phyloP scores from a whole-genome alignment of 305 asterid genomes.

The Salvia sclarea region DNA sequence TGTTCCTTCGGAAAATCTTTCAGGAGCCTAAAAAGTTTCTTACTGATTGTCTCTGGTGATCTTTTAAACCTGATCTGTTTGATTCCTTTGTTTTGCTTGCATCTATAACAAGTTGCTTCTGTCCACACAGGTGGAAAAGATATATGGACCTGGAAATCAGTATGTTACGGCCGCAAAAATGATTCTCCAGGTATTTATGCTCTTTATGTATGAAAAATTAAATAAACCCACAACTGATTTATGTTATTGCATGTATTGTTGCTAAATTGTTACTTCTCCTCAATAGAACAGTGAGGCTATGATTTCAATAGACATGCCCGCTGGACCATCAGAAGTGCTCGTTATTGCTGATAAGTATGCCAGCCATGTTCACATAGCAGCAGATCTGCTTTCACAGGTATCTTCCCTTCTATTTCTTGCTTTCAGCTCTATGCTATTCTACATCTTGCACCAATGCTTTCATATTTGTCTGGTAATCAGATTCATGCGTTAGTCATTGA shows the following conservation, averaged over 20 bases:
- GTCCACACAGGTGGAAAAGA: slow-evolving; percentile 79
- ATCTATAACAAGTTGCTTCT: slow-evolving; percentile 27
- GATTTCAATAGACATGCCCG: slow-evolving; percentile 99
- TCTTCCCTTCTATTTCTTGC: slow-evolving; percentile 3
- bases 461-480: neutral
- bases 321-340: slow-evolving; percentile 99
- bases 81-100: slow-evolving; percentile 12
- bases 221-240: neutral
- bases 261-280: slow-evolving; percentile 38
- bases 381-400: slow-evolving; percentile 97
- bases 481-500: slow-evolving; percentile 15
- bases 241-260: slow-evolving; percentile 7
- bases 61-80: neutral
- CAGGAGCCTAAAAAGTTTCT: neutral
- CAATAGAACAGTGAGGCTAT: slow-evolving; percentile 95
- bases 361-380: slow-evolving; percentile 88
- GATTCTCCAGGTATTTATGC: slow-evolving; percentile 76
- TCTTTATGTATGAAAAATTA: slow-evolving; percentile 6
- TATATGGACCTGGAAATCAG: slow-evolving; percentile 98
- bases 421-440: slow-evolving; percentile 2
- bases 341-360: slow-evolving; percentile 89
- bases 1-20: neutral
- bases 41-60: slow-evolving; percentile 4
- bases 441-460: neutral
- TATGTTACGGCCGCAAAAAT: slow-evolving; percentile 98